A percentile compares a stretch with the other conserved stretches of the same genome.
Evolutionary conservation across 2,329 filamentous ascomycete species (phyloP).

Genomic region (Moelleriella libera): DNA sequence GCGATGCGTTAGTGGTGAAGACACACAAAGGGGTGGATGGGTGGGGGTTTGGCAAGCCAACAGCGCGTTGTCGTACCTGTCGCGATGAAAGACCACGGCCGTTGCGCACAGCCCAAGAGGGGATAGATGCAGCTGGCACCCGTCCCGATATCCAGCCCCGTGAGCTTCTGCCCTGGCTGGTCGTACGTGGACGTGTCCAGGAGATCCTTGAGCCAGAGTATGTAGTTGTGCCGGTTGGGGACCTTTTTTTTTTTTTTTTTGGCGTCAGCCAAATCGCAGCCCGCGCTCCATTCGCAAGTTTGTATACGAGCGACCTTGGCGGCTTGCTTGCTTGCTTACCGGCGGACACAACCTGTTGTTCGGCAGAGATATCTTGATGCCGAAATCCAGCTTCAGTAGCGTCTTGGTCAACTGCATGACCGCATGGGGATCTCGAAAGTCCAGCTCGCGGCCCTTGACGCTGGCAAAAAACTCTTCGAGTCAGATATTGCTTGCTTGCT

Average conservation of each 20-base stretch:
- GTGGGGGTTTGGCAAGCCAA: not conserved
- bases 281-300: not conserved
- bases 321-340: constrained; percentile 27
- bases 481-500: too few relatives aligned
- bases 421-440: constrained; percentile 67
- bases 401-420: constrained; percentile 73
- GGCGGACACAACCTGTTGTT: constrained; percentile 75
- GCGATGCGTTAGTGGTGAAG: not conserved
- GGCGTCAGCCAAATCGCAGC: too few relatives aligned
- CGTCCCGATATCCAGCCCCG: constrained; percentile 76
- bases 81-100: constrained; percentile 61
- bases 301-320: not conserved
- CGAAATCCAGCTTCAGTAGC: constrained; percentile 64
- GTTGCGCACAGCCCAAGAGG: constrained; percentile 57
- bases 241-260: constrained; percentile 21
- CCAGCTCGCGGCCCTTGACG: constrained; percentile 37
- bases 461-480: constrained; percentile 2
- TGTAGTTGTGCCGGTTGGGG: constrained; percentile 67
- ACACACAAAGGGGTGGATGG: not conserved
- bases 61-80: constrained; percentile 27
- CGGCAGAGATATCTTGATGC: constrained; percentile 55
- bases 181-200: constrained; percentile 56
- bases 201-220: constrained; percentile 75
- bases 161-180: constrained; percentile 30
- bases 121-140: constrained; percentile 89